Evolutionary conservation across 371 early-diverging fungal species (phyloP).

Genomic region (Caulochytrium protostelioides): DNA sequence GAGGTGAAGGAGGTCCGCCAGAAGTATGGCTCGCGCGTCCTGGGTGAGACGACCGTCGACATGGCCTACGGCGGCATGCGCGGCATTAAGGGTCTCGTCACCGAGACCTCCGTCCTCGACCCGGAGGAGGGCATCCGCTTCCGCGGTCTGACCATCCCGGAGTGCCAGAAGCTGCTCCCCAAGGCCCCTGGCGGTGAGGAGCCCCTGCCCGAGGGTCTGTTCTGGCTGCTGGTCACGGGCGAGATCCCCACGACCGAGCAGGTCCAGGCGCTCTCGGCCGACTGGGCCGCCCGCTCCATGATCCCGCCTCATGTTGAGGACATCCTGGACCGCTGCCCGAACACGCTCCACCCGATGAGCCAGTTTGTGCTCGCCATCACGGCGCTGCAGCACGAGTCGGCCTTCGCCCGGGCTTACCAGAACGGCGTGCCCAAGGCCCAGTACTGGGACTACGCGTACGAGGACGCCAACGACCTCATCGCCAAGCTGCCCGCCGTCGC

Average conservation of each 20-base stretch:
- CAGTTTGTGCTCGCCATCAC: conserved; percentile 90
- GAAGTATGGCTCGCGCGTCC: conserved; percentile 64
- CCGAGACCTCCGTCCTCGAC: conserved; percentile 93
- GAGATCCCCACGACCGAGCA: conserved; percentile 89
- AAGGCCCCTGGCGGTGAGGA: conserved; percentile 64
- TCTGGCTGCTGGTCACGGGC: conserved; percentile 94
- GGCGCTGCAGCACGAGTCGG: conserved; percentile 83
- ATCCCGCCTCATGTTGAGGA: conserved; percentile 84
- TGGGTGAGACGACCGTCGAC: conserved; percentile 89
- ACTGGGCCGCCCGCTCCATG: conserved; percentile 82
- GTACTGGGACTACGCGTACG: conserved; percentile 92
- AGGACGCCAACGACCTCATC: conserved; percentile 92
- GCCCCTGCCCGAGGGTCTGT: conserved; percentile 90
- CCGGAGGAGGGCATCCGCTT: conserved; percentile 96
- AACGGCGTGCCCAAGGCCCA: conserved; percentile 78
- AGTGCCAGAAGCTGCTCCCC: conserved; percentile 81
- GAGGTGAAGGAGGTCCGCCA: conserved; percentile 81
- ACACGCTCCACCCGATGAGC: conserved; percentile 95
- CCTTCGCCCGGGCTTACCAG: conserved; percentile 90
- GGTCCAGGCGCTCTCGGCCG: conserved; percentile 70
- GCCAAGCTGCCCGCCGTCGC: conserved; percentile 93
- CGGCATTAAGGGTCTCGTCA: conserved; percentile 95
- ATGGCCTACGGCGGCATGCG: conserved; percentile 97
- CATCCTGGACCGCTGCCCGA: conserved; percentile 88
- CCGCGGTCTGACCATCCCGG: conserved; percentile 88